Conservation (phyloP, 2,329 filamentous ascomycete species). For the Exophiala calicioides region DNA sequence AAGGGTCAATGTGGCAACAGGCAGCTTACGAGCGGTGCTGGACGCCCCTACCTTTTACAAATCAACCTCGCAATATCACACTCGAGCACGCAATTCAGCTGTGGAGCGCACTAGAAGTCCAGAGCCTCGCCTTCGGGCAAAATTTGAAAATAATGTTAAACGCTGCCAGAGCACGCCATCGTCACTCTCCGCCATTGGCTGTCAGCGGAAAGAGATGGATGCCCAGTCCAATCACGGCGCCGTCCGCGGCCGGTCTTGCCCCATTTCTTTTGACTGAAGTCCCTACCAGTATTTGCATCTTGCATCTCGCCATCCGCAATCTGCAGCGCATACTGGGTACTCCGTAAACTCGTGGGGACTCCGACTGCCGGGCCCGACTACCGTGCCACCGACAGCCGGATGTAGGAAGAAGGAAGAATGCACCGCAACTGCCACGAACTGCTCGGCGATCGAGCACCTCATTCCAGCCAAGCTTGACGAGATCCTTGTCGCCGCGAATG, state of each 20-base stretch:
- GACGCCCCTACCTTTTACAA: slow-evolving; percentile 26
- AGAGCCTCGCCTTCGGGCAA: slow-evolving; percentile 21
- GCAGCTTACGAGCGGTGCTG: slow-evolving; percentile 13
- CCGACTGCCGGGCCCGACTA: too few species aligned
- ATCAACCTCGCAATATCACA: slow-evolving; percentile 24
- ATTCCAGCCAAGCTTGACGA: neutral
- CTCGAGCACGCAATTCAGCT: slow-evolving; percentile 27
- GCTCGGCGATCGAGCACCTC: neutral
- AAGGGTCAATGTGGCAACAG: slow-evolving; percentile 1
- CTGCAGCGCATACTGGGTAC: too few species aligned
- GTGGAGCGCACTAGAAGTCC: slow-evolving; percentile 23
- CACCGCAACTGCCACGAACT: too few species aligned
- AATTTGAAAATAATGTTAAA: slow-evolving; percentile 9
- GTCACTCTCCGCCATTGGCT: slow-evolving; percentile 23
- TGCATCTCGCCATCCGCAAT: too few species aligned
- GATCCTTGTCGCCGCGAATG: neutral
- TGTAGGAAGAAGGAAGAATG: too few species aligned
- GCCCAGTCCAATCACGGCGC: too few species aligned
- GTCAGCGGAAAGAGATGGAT: too few species aligned
- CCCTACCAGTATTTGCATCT: too few species aligned
- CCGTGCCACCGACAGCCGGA: too few species aligned
- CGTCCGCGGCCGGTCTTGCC: neutral
- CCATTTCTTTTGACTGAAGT: slow-evolving; percentile 14
- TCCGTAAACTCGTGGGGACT: too few species aligned
- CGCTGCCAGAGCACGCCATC: slow-evolving; percentile 11